phyloP scores from a whole-genome alignment of 768 basidiomycete species.

The Imleria badia region DNA sequence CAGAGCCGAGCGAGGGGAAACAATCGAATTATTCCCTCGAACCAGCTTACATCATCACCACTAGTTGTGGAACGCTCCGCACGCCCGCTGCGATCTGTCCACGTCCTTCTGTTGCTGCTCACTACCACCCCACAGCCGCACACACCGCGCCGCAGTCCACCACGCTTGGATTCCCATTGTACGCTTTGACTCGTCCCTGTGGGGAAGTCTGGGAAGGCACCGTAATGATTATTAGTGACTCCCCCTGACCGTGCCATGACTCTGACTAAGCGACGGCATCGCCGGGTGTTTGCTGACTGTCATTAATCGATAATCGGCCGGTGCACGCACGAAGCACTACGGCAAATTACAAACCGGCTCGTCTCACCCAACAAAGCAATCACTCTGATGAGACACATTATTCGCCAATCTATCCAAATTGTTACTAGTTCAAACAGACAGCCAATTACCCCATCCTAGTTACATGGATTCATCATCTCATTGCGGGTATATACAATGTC shows the following conservation, averaged over 20 bases:
- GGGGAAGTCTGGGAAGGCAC: too few species aligned
- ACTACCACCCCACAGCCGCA: background rate
- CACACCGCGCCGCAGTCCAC: background rate
- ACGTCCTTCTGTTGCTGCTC: background rate
- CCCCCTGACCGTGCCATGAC: background rate
- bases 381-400: background rate
- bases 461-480: background rate
- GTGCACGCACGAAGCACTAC: background rate
- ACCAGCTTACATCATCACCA: slow-evolving; percentile 8
- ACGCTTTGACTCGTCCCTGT: background rate
- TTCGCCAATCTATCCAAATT: background rate
- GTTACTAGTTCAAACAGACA: background rate
- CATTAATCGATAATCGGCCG: background rate
- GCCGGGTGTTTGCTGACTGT: slow-evolving; percentile 5
- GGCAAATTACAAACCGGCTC: slow-evolving; percentile 8
- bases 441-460: background rate
- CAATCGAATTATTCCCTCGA: slow-evolving; percentile 1
- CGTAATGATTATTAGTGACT: background rate
- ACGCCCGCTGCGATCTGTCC: background rate
- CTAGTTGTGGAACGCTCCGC: background rate
- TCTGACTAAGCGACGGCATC: slow-evolving; percentile 18
- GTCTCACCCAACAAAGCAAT: slow-evolving; percentile 3
- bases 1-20: slow-evolving; percentile 16
- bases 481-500: slow-evolving; percentile 10
- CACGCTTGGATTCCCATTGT: too few species aligned